Conservation (phyloP, 192 early-diverging fungal species). For the Podila epicladia region DNA sequence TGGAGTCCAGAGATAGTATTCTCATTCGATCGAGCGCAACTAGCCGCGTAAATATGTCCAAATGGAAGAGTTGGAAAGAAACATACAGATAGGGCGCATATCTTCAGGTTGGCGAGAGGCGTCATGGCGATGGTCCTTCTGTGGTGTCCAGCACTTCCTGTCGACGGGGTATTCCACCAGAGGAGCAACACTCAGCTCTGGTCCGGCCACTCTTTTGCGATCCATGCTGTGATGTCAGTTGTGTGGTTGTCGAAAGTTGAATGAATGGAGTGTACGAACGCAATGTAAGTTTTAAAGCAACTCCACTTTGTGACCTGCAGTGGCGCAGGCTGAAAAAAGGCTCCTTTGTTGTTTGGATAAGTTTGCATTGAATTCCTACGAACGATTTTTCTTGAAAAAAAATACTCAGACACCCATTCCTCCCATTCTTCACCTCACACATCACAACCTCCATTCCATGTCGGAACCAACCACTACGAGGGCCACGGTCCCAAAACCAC, state of each 20-base stretch:
- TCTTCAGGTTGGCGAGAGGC: slow-evolving; percentile 59
- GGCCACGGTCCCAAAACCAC: background rate
- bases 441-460: background rate
- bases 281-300: background rate
- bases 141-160: slow-evolving; percentile 36
- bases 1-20: no score
- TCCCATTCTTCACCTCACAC: background rate
- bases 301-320: background rate
- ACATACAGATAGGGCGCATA: slow-evolving; percentile 65
- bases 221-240: slow-evolving; percentile 41
- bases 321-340: background rate
- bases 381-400: background rate
- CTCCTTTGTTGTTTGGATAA: background rate
- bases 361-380: background rate
- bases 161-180: slow-evolving; percentile 53
- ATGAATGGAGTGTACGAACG: background rate
- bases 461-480: slow-evolving; percentile 1
- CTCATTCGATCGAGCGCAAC: no score
- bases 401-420: background rate
- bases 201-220: slow-evolving; percentile 63
- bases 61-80: background rate
- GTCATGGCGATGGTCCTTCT: slow-evolving; percentile 52
- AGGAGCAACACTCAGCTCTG: slow-evolving; percentile 60
- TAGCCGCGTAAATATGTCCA: background rate
- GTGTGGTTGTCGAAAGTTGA: background rate